A percentile compares a stretch with the other conserved stretches of the same genome.
Conservation (phyloP, 2,329 filamentous ascomycete species). For the Epichloe baconii region DNA sequence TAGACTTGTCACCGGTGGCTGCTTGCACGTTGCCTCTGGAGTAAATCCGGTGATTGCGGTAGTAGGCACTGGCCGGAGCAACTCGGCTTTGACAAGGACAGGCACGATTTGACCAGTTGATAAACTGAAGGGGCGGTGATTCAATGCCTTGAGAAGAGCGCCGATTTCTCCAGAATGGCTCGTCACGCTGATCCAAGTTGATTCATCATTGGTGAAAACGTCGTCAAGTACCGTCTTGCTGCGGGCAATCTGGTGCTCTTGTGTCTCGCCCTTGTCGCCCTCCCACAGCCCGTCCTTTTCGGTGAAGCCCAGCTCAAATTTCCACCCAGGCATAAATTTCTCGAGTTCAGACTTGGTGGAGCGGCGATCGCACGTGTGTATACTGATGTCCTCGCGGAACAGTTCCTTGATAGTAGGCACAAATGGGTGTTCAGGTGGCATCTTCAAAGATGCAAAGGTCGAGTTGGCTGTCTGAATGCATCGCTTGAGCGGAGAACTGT, state of each 20-base stretch:
- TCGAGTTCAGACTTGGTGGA: slow-evolving; percentile 40
- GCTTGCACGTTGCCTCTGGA: slow-evolving; percentile 28
- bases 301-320: slow-evolving; percentile 47
- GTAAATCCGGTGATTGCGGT: slow-evolving; percentile 23
- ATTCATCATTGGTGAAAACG: slow-evolving; percentile 38
- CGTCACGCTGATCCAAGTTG: slow-evolving; percentile 45
- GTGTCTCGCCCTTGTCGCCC: slow-evolving; percentile 27
- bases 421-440: slow-evolving; percentile 40
- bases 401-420: slow-evolving; percentile 49
- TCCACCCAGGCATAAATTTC: slow-evolving; percentile 35
- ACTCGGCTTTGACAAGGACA: slow-evolving; percentile 49
- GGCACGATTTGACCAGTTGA: slow-evolving; percentile 57
- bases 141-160: slow-evolving; percentile 39
- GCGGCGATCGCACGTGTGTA: slow-evolving; percentile 56
- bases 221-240: slow-evolving; percentile 40
- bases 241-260: slow-evolving; percentile 34
- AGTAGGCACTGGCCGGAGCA: slow-evolving; percentile 17
- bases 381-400: slow-evolving; percentile 51
- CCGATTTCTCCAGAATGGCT: slow-evolving; percentile 46
- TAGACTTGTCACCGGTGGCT: slow-evolving; percentile 31
- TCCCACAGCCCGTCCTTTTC: slow-evolving; percentile 39
- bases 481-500: slow-evolving; percentile 49
- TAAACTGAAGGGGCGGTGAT: slow-evolving; percentile 47
- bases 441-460: slow-evolving; percentile 41
- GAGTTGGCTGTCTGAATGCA: slow-evolving; percentile 50